Evolutionary conservation across 306 rosid species (phyloP), one percentile per base, ranked within the genome.

Genomic region (Quillaja saponaria): DNA sequence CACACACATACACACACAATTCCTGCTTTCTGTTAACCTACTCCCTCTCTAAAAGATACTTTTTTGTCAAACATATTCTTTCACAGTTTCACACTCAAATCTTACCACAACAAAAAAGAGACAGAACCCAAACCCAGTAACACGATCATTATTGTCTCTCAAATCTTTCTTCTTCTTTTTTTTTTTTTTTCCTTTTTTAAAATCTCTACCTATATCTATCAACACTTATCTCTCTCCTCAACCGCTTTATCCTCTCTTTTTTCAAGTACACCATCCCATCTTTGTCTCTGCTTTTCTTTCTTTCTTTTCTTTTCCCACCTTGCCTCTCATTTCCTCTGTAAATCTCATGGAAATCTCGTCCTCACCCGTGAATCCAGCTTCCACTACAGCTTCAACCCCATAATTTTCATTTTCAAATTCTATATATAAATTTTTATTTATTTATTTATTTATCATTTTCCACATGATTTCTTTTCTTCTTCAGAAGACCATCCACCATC

Each of bases 291-390:
- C 5, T 41, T 37, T 20, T 34, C 59, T 68, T 63, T 57, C 50
- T 50, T 14, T 54, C 49, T 66, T 7, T 62, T 28, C 67, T 12
- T 31, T 39, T n/a, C 58, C 61, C 72, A 47, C 71, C 54, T 62
- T 63, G 64, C 34, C 67, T 62, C 78, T 68, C 69, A 16, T 33
- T 59, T 34, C 37, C 33, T 44, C 8, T 3, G 4, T 6, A 28
- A 37, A n/a, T 49, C 69, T 55, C 76, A 78, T 80, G 80, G 41
- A 66, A 46, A 34, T 76, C 81, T 44, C 10, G 75, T 54, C 61
- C 64, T 68, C 41, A 6, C 78, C 54, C 81, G 84, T 80, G 81
- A 86, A 75, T 48, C 65, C 47, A 20, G 65, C 58, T 18, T 55
- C 48, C 17, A 2, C 40, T 33, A 61, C 47, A 47, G 3, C 47